Percentiles rank a stretch among this genome's conserved stretches.
Evolutionary conservation across 2,329 filamentous ascomycete species (phyloP).

Genomic region (Pseudogymnoascus sp.): DNA sequence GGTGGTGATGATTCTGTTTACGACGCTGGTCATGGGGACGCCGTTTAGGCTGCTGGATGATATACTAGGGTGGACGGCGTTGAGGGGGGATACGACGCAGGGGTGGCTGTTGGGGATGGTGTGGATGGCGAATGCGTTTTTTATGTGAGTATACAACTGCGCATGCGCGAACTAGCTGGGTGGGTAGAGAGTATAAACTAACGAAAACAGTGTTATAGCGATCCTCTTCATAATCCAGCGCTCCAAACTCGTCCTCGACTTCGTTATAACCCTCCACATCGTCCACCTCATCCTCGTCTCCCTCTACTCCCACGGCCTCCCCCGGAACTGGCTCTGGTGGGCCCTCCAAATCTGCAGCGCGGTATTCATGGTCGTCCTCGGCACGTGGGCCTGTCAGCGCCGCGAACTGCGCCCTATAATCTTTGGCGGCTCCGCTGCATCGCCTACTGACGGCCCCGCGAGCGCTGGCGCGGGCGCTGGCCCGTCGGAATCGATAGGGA

Average conservation of each 20-base stretch:
- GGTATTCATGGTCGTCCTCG: slow-evolving; percentile 58
- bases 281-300: slow-evolving; percentile 71
- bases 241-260: slow-evolving; percentile 91
- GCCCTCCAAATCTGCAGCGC: slow-evolving; percentile 53
- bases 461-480: slow-evolving; percentile 15
- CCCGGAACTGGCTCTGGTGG: slow-evolving; percentile 84
- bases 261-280: slow-evolving; percentile 80
- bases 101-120: slow-evolving; percentile 63
- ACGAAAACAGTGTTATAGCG: slow-evolving; percentile 59
- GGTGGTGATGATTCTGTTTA: slow-evolving; percentile 57
- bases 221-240: slow-evolving; percentile 78
- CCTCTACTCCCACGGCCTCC: slow-evolving; percentile 69
- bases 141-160: slow-evolving; percentile 44
- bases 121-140: slow-evolving; percentile 57
- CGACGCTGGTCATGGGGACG: slow-evolving; percentile 56
- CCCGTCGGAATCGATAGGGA: slow-evolving; percentile 22
- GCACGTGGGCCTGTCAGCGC: slow-evolving; percentile 87
- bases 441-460: slow-evolving; percentile 17
- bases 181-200: not conserved
- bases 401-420: slow-evolving; percentile 81
- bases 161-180: slow-evolving; percentile 8
- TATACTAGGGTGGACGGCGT: slow-evolving; percentile 53
- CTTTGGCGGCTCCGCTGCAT: slow-evolving; percentile 55
- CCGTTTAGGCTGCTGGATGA: slow-evolving; percentile 46
- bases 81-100: slow-evolving; percentile 59